phyloP scores from a whole-genome alignment of 805 yeast genomes.

The Torulaspora indica region DNA sequence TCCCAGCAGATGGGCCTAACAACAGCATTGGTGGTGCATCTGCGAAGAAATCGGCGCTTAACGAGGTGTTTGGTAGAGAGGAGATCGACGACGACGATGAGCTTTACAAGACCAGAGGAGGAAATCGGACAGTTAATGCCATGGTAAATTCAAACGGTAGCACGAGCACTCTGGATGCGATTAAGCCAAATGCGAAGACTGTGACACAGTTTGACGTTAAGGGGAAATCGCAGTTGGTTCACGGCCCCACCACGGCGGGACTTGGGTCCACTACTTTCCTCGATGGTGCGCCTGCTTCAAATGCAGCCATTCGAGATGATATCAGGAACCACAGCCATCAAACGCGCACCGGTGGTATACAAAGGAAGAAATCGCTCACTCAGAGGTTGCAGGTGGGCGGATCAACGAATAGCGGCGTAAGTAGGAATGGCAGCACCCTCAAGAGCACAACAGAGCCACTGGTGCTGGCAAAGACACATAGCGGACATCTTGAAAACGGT shows the following conservation, averaged over 20 bases:
- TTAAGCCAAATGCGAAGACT: slow-evolving; percentile 46
- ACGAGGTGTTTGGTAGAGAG: slow-evolving; percentile 70
- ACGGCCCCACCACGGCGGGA: slow-evolving; percentile 83
- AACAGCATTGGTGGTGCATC: slow-evolving; percentile 70
- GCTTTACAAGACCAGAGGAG: slow-evolving; percentile 9
- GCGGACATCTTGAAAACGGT: slow-evolving; percentile 20
- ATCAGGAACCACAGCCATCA: slow-evolving; percentile 33
- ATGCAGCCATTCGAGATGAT: slow-evolving; percentile 41
- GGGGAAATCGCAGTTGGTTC: slow-evolving; percentile 63
- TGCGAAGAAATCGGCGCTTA: slow-evolving; percentile 59
- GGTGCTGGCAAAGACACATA: slow-evolving; percentile 20
- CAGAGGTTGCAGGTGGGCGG: slow-evolving; percentile 49
- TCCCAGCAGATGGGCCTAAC: slow-evolving; percentile 94
- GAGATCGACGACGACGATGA: slow-evolving; percentile 49
- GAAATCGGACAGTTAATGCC: slow-evolving; percentile 4
- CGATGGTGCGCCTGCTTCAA: slow-evolving; percentile 92
- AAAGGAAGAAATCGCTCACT: slow-evolving; percentile 79
- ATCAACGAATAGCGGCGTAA: slow-evolving; percentile 3
- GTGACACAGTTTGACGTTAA: slow-evolving; percentile 69
- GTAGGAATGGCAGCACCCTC: slow-evolving; percentile 2
- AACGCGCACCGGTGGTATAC: slow-evolving; percentile 48
- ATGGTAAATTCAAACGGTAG: slow-evolving; percentile 12
- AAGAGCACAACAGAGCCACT: slow-evolving; percentile 13
- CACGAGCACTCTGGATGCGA: slow-evolving; percentile 37
- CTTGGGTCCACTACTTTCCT: slow-evolving; percentile 87